phyloP scores from a whole-genome alignment of 257 asterid genomes.

The Petunia axillaris region DNA sequence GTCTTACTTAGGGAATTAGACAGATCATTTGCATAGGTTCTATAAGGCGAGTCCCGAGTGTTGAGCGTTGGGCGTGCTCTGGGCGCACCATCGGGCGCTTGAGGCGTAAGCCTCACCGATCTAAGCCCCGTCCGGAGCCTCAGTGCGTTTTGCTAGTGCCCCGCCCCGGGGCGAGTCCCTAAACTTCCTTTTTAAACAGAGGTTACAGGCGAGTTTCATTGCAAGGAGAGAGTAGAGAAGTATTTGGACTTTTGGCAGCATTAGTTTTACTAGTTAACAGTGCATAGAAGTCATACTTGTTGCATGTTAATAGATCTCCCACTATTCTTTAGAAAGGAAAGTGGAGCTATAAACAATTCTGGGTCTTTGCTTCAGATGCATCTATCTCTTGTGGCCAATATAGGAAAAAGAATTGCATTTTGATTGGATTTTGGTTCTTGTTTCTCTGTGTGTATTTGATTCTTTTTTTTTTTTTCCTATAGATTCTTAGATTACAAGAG shows the following conservation, averaged over 20 bases:
- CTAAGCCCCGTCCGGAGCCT: too few species aligned
- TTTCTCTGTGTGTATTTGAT: background rate
- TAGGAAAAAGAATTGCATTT: background rate
- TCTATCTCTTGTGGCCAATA: background rate
- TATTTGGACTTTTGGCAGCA: background rate
- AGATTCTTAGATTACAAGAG: slow-evolving; percentile 96
- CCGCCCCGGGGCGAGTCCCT: too few species aligned
- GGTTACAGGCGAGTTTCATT: slow-evolving; percentile 18
- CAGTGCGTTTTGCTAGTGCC: too few species aligned
- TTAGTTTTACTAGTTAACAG: slow-evolving; percentile 6
- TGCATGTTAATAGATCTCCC: background rate
- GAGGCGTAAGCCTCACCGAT: too few species aligned
- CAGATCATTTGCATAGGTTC: too few species aligned
- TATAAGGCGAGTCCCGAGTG: too few species aligned
- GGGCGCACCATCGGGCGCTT: too few species aligned
- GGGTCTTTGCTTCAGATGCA: background rate
- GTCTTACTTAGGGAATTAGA: too few species aligned
- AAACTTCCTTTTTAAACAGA: too few species aligned
- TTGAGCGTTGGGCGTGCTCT: too few species aligned
- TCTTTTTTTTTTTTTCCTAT: slow-evolving; percentile 32
- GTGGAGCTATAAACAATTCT: background rate
- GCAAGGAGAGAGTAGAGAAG: background rate
- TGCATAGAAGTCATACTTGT: background rate
- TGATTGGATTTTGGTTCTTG: background rate
- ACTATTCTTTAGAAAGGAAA: background rate